A percentile compares a stretch with the other conserved stretches of the same genome.
Evolutionary conservation across 495 filamentous ascomycete genomes (phyloP).

Genomic region (Aspergillus baeticus): DNA sequence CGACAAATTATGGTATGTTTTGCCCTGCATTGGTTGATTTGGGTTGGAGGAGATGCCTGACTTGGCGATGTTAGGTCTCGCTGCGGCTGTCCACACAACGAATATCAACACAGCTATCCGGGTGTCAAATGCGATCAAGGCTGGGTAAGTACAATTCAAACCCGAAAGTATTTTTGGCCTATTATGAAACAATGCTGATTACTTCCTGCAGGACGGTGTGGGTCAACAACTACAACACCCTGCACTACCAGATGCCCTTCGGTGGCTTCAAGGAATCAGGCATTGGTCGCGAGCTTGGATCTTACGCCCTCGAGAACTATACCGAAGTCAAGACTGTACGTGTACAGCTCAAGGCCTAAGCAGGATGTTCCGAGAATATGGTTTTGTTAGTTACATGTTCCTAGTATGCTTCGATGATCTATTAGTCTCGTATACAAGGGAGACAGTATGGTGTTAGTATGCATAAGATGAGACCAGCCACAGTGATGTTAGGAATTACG

Average conservation of each 20-base stretch:
- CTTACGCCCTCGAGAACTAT: not conserved
- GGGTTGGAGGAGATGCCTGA: not conserved
- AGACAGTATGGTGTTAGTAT: too few species aligned
- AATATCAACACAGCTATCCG: conserved; percentile 75
- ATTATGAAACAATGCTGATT: not conserved
- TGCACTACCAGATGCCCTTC: conserved; percentile 12
- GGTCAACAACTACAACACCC: conserved; percentile 2
- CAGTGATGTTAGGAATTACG: too few species aligned
- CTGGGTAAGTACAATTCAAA: conserved; percentile 51
- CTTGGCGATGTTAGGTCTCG: conserved; percentile 67
- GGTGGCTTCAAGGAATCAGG: conserved; percentile 6
- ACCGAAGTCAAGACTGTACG: conserved; percentile 3
- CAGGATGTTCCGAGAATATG: too few species aligned
- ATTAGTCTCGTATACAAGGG: too few species aligned
- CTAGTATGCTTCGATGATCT: too few species aligned
- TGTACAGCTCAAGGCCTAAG: not conserved
- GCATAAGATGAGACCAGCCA: too few species aligned
- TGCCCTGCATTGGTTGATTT: too few species aligned
- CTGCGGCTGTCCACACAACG: conserved; percentile 77
- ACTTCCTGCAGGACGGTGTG: not conserved
- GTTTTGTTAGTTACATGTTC: too few species aligned
- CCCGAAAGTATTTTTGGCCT: too few species aligned
- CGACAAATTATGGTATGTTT: conserved; percentile 47
- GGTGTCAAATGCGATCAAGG: conserved; percentile 74
- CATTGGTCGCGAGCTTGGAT: not conserved